These are phyloP conservation scores for Leishmania martiniquensis DNA, from an alignment of 208 protist species.

Conservation along the genomic window DNA sequence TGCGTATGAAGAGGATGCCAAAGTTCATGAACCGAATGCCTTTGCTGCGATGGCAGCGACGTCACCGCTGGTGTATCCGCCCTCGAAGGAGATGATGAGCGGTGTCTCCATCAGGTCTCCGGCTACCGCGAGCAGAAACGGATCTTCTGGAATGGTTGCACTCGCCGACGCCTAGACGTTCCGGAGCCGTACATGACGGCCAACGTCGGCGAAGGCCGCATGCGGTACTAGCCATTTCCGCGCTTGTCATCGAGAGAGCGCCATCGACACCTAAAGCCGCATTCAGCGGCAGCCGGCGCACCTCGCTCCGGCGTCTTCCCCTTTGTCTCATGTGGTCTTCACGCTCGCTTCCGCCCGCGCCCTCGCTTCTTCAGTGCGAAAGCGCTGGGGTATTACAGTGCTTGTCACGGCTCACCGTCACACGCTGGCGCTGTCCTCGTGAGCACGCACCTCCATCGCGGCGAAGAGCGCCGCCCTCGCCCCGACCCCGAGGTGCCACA, in stretches of 20 bases:
- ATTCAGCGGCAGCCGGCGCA: background rate
- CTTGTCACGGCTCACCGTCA: background rate
- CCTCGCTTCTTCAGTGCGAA: background rate
- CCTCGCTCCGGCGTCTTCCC: background rate
- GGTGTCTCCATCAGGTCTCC: background rate
- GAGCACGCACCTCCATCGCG: too few relatives aligned
- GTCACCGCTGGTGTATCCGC: background rate
- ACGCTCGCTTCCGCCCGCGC: background rate
- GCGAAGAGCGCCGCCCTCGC: background rate
- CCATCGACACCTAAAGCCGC: background rate
- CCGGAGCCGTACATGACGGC: too few relatives aligned
- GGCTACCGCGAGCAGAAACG: background rate
- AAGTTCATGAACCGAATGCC: background rate
- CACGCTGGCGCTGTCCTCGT: too few relatives aligned
- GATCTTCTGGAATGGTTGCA: background rate
- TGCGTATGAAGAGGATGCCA: background rate
- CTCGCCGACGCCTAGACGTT: background rate
- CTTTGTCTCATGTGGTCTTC: background rate
- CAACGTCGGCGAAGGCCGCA: background rate
- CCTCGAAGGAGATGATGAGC: background rate
- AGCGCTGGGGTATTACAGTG: background rate
- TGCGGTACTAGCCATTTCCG: background rate
- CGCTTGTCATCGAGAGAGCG: background rate
- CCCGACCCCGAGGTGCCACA: background rate
- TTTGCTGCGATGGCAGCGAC: background rate